Evolutionary conservation across 2,329 filamentous ascomycete species (phyloP), one percentile per base, ranked within the genome.

Genomic region (Neonectria sp.): DNA sequence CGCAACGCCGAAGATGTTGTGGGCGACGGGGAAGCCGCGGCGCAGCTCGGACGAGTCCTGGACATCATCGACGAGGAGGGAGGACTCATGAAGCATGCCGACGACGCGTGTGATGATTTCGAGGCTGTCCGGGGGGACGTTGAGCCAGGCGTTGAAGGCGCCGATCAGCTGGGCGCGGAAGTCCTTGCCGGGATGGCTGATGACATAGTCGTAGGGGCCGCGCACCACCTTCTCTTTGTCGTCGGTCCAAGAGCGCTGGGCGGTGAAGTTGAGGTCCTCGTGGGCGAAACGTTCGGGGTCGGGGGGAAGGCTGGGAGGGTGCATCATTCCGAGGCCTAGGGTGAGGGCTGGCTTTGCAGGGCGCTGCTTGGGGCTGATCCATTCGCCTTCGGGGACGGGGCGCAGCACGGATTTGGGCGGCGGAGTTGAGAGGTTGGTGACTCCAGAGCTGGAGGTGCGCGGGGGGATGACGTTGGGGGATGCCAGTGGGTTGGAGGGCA

Each of bases 61-160:
- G 7, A 97, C 94, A 79, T 97, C 95, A 81, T 97, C 94, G 63
- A 97, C 89, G 27, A 97, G 88, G 62, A 97, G 84, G 4, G 93
- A 95, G 3, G 94, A 91, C 45, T 94, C 95, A 81, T 97, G 94
- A 53, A 97, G 86, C 93, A 95, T 95, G 73, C 91, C 92, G 12
- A 97, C 89, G 4, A 95, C 93, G 68, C 89, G 90, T 31, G 92
- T 95, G 75, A 97, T 95, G 67, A 95, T 85, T 48, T 89, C 88
- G 63, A 97, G 86, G 72, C 89, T 90, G 66, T 90, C 86, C 9
- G 86, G 79, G 0, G 94, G 93, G 24, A 97, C 93, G 63, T 92
- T 86, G 17, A 97, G 84, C 91, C 92, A 95, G 58, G 87, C 86
- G 78, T 97, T 94, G 85, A 97, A 97, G 49, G 93, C 92, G 49